Evolutionary conservation across 306 rosid genomes (phyloP), one percentile per base, ranked within the genome.

Genomic region (Sindora glabra): DNA sequence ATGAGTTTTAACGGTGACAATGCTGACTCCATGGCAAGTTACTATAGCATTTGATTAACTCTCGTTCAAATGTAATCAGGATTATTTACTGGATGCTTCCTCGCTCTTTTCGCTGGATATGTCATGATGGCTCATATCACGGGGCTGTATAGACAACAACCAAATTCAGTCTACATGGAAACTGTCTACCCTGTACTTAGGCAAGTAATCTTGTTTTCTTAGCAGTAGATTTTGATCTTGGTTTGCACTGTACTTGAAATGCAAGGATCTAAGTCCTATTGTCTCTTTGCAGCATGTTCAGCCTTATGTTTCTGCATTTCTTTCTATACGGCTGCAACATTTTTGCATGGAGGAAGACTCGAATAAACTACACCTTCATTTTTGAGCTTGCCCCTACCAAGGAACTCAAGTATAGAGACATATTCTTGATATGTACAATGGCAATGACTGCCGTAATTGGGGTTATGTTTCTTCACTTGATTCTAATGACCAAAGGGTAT

Each of bases 271-370:
- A 45, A 63, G 34, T 25, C 39, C 4, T 73, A 14, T 52, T 38
- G 25, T 39, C 10, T 26, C 59, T 56, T 50, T 78, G 85, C 99
- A 92, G 99, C 74, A 79, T 92, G 95, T 92, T 89, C 80, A 82
- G 96, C 86, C 88, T 92, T 13, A 12, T 92, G 79, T 92, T 92
- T 68, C 91, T 92, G n/a, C 99, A 92, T 71, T 74, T 92, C 74
- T 86, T 92, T 65, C 89, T 89, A 9, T 89, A 86, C 22, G 99
- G 96, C n/a, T 92, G 95, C 80, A 89, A 92, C 83, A 86, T 86
- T 48, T 74, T 82, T 15, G 94, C 94, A 0, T 92, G 99, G 99
- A 77, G 89, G 74, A 92, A 82, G 80, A 62, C 87, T 57, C 94
- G 96, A 5, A 86, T 92, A 82, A 92, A 89, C 56, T 89, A 89